Base-by-base conservation (phyloP, 2,329 filamentous ascomycete species). In the Tolypocladium pustulatum region DNA sequence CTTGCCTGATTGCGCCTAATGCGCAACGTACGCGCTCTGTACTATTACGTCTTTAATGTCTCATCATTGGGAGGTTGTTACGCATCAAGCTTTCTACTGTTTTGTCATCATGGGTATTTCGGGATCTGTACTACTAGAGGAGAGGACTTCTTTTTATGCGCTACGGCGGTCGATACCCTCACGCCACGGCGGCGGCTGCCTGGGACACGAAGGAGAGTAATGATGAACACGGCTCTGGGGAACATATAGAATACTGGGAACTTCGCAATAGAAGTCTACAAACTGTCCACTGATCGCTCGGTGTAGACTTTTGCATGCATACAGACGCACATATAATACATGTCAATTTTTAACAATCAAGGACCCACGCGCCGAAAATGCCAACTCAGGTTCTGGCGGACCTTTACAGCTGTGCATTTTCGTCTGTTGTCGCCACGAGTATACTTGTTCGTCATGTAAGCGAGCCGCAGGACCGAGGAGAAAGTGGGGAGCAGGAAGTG, bases 121-220 rank as follows among this genome's bases (percentile, higher is more conserved):
- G 61, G 65, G 66, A 63, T 65, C 60, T 68, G 66, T 68, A 68
- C 62, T 61, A 66, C 53, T 68, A 68, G 64, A 62, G 61, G 66
- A 65, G 25, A 34, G 27, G 49, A 3, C 2, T 52, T 52, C 17
- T 13, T 52, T 66, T 66, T 25, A 25, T n/a, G 49, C 64, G 61
- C 61, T 60, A 65, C 63, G 66, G 62, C 65, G 66, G 65, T 67
- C 60, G 58, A 62, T 59, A 65, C 62, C 61, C 64, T 63, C 62
- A 62, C 61, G 27, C 46, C 61, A 56, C 63, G 57, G 60, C 57
- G 60, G 56, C 52, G 60, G 57, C 57, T 61, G 59, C 60, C 56
- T 58, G 53, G 55, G 34, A 41, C 34, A 61, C 34, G 55, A 61
- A 51, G 40, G 49, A 57, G 34, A 56, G 32, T 59, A 49, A 61